Evolutionary conservation across 2,329 filamentous ascomycete species (phyloP).

Genomic region (Pseudocercospora cruenta): DNA sequence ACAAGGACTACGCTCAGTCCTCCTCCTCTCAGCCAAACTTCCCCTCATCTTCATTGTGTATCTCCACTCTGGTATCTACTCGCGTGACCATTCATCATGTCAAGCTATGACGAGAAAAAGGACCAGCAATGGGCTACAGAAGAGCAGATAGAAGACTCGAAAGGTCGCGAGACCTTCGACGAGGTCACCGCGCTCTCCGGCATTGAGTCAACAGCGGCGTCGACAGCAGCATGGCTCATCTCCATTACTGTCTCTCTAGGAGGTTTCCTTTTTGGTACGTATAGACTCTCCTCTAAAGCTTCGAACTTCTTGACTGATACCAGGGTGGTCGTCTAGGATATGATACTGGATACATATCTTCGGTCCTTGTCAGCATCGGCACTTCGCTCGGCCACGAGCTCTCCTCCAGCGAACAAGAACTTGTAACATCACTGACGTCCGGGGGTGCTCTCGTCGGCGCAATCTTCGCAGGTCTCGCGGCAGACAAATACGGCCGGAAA

Average conservation of each 20-base stretch:
- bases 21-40: not conserved
- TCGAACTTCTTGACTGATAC: constrained; percentile 9
- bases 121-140: constrained; percentile 21
- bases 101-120: constrained; percentile 21
- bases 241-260: constrained; percentile 43
- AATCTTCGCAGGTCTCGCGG: constrained; percentile 36
- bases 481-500: constrained; percentile 48
- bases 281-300: not conserved
- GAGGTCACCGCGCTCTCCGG: constrained; percentile 33
- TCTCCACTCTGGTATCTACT: not conserved
- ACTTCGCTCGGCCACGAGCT: constrained; percentile 46
- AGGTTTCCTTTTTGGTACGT: constrained; percentile 37
- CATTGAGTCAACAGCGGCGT: constrained; percentile 46
- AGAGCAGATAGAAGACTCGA: constrained; percentile 26
- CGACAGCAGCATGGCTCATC: constrained; percentile 45
- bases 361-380: constrained; percentile 48
- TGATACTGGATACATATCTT: constrained; percentile 53
- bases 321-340: constrained; percentile 42
- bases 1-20: not conserved
- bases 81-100: constrained; percentile 14
- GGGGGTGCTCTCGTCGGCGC: constrained; percentile 54
- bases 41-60: not conserved
- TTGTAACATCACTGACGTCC: constrained; percentile 57
- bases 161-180: constrained; percentile 16
- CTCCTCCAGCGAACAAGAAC: constrained; percentile 51